Percentiles rank a stretch among this genome's conserved stretches.
phyloP scores from a whole-genome alignment of 2,329 filamentous ascomycete species.

The Samsoniella hepiali region DNA sequence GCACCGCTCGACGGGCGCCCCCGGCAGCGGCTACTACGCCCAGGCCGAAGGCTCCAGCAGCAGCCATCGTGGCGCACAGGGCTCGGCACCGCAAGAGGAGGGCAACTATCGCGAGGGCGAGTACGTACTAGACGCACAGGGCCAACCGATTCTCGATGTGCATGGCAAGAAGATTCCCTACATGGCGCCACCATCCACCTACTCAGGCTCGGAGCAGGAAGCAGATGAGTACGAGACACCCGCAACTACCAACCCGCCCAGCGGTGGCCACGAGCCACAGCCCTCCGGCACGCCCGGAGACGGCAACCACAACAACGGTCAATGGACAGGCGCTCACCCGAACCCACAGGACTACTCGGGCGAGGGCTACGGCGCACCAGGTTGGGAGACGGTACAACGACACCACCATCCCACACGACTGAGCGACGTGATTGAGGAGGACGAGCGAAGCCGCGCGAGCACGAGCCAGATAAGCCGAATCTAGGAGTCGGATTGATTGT shows the following conservation, averaged over 20 bases:
- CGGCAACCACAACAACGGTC: conserved; percentile 22
- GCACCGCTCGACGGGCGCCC: conserved; percentile 4
- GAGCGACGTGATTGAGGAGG: conserved; percentile 83
- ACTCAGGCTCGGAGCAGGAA: conserved; percentile 48
- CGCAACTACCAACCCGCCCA: conserved; percentile 41
- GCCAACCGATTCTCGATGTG: conserved; percentile 59
- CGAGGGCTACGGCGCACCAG: conserved; percentile 61
- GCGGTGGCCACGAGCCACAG: conserved; percentile 33
- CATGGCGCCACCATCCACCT: conserved; percentile 43
- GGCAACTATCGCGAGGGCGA: conserved; percentile 51
- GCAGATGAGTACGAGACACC: conserved; percentile 58
- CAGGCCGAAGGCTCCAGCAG: conserved; percentile 19
- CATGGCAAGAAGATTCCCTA: conserved; percentile 58
- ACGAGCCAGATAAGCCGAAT: conserved; percentile 58
- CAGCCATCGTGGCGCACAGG: background rate
- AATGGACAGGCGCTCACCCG: conserved; percentile 43
- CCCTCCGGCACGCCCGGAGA: conserved; percentile 28
- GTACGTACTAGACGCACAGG: conserved; percentile 62
- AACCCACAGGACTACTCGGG: conserved; percentile 61
- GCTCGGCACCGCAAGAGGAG: background rate
- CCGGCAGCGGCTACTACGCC: conserved; percentile 3
- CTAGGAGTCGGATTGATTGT: conserved; percentile 15
- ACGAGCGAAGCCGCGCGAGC: conserved; percentile 74
- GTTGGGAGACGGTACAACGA: conserved; percentile 72
- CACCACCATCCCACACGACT: conserved; percentile 87